Evolutionary conservation across 257 asterid genomes (phyloP).

Genomic region (Avicennia marina): DNA sequence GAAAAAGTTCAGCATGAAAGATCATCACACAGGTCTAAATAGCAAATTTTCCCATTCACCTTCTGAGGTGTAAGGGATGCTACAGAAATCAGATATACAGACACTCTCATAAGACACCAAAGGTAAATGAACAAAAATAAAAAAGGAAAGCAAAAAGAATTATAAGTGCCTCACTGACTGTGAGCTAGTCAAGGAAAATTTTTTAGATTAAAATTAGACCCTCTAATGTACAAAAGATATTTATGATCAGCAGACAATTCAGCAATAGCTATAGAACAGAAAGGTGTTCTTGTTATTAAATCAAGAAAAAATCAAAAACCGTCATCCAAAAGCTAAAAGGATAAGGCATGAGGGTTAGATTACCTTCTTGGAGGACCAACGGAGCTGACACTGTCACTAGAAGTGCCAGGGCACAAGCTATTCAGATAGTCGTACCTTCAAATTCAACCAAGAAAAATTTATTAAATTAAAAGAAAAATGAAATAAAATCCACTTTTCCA

Average conservation of each 20-base stretch:
- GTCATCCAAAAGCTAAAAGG: neutral
- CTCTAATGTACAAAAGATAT: too few species aligned
- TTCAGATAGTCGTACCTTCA: conserved; percentile 71
- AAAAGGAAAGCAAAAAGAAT: too few species aligned
- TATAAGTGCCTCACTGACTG: too few species aligned
- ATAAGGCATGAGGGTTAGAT: conserved; percentile 1
- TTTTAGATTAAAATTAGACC: too few species aligned
- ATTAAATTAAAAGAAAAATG: neutral
- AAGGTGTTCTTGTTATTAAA: neutral
- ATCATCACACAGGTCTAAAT: too few species aligned
- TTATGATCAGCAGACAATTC: conserved; percentile 9
- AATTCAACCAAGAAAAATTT: conserved; percentile 13
- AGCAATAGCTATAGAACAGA: conserved; percentile 2
- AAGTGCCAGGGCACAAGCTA: conserved; percentile 57
- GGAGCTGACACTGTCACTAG: conserved; percentile 30
- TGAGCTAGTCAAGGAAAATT: too few species aligned
- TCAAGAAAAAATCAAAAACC: conserved; percentile 12
- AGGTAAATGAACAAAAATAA: too few species aligned
- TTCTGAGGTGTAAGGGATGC: too few species aligned
- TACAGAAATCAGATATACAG: too few species aligned
- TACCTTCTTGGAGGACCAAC: conserved; percentile 60
- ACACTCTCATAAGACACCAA: too few species aligned
- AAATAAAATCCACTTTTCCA: neutral
- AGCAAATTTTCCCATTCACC: too few species aligned
- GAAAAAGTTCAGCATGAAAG: too few species aligned